A percentile compares a stretch with the other conserved stretches of the same genome.
Conservation (phyloP, 148 eudicot species). For the Drosera capensis region DNA sequence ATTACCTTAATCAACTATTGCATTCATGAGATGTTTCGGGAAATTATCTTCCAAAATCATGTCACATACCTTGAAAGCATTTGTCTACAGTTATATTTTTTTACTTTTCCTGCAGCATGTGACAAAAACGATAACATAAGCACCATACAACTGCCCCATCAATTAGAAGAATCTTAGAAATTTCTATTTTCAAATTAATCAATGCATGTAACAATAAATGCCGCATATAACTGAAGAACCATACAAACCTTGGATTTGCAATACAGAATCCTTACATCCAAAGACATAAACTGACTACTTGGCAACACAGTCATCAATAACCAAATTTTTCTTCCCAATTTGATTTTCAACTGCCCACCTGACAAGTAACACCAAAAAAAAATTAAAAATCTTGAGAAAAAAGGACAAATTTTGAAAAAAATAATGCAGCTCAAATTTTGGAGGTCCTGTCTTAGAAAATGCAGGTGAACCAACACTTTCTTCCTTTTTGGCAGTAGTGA, state of each 20-base stretch:
- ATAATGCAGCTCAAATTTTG: slow-evolving; percentile 94
- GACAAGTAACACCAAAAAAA: slow-evolving; percentile 3
- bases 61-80: slow-evolving; percentile 74
- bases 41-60: slow-evolving; percentile 3
- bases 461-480: slow-evolving; percentile 23
- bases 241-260: slow-evolving; percentile 68
- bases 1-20: not conserved
- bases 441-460: slow-evolving; percentile 64
- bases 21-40: slow-evolving; percentile 6
- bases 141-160: not conserved
- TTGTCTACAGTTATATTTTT: slow-evolving; percentile 89
- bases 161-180: not conserved
- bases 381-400: no score
- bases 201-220: not conserved
- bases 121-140: not conserved
- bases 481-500: slow-evolving; percentile 49
- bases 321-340: slow-evolving; percentile 59
- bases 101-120: slow-evolving; percentile 72
- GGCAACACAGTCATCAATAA: slow-evolving; percentile 74
- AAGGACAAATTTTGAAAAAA: no score
- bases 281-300: slow-evolving; percentile 81
- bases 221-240: no score
- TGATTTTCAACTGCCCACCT: slow-evolving; percentile 97
- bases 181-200: not conserved
- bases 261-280: slow-evolving; percentile 86